Conservation (phyloP, 164 flowering plant species). For the Vitis vinifera region ASM3070453v1 NC_081813.1:6217001-6217500, state of each 20-base stretch:
- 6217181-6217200: conserved; percentile 41
- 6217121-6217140: conserved; percentile 34
- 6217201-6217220: conserved; percentile 32
- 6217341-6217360: conserved; percentile 39
- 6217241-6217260: conserved; percentile 41
- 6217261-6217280: conserved; percentile 39
- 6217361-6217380: conserved; percentile 34
- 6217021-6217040: conserved; percentile 28
- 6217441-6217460: conserved; percentile 33
- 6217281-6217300: conserved; percentile 37
- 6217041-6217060: conserved; percentile 35
- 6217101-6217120: conserved; percentile 37
- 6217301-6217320: conserved; percentile 44
- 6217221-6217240: conserved; percentile 43
- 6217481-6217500: conserved; percentile 39
- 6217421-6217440: conserved; percentile 49
- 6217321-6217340: conserved; percentile 45
- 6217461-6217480: conserved; percentile 17
- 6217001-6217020: conserved; percentile 35
- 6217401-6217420: conserved; percentile 38
- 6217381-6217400: conserved; percentile 26
- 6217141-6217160: conserved; percentile 26
- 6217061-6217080: conserved; percentile 33
- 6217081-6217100: conserved; percentile 39
- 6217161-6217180: conserved; percentile 37